Conservation (phyloP, 2,329 filamentous ascomycete genomes). For the Zasmidium citrigriseum region DNA sequence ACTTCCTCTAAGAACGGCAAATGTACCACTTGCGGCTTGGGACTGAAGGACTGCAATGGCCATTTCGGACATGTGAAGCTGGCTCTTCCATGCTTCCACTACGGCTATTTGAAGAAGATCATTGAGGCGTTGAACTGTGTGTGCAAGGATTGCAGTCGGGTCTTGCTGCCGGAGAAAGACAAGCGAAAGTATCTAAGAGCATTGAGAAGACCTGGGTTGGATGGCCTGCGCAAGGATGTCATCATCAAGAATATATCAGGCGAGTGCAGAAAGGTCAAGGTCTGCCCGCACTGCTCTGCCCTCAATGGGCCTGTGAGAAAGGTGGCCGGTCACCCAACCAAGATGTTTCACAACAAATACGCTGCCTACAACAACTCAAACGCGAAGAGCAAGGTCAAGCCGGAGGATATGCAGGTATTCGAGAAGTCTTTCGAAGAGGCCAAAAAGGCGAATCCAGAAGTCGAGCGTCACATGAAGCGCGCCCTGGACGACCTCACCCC, state of each 20-base stretch:
- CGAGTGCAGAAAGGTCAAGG: slow-evolving; percentile 83
- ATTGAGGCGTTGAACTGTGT: slow-evolving; percentile 92
- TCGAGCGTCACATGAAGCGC: slow-evolving; percentile 89
- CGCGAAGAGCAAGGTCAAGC: slow-evolving; percentile 78
- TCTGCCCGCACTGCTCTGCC: slow-evolving; percentile 76
- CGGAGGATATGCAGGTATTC: slow-evolving; percentile 78
- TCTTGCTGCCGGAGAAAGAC: slow-evolving; percentile 79
- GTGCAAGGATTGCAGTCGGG: slow-evolving; percentile 87
- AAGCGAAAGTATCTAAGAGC: slow-evolving; percentile 76
- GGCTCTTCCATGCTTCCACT: slow-evolving; percentile 89
- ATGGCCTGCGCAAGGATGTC: slow-evolving; percentile 80
- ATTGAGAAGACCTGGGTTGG: slow-evolving; percentile 76
- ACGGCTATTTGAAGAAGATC: slow-evolving; percentile 92
- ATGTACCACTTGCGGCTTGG: slow-evolving; percentile 82
- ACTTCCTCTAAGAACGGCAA: slow-evolving; percentile 79
- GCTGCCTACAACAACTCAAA: slow-evolving; percentile 85
- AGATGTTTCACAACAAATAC: slow-evolving; percentile 93
- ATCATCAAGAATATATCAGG: slow-evolving; percentile 87
- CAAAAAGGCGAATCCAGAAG: slow-evolving; percentile 73
- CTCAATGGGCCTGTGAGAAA: slow-evolving; percentile 93
- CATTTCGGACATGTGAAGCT: slow-evolving; percentile 94
- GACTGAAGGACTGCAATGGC: slow-evolving; percentile 82
- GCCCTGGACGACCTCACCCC: slow-evolving; percentile 95
- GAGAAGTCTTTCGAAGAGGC: slow-evolving; percentile 83
- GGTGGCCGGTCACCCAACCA: slow-evolving; percentile 76